Evolutionary conservation across 805 yeast genomes (phyloP), one percentile per base, ranked within the genome.

Genomic region (Candida xiaguanensis): DNA sequence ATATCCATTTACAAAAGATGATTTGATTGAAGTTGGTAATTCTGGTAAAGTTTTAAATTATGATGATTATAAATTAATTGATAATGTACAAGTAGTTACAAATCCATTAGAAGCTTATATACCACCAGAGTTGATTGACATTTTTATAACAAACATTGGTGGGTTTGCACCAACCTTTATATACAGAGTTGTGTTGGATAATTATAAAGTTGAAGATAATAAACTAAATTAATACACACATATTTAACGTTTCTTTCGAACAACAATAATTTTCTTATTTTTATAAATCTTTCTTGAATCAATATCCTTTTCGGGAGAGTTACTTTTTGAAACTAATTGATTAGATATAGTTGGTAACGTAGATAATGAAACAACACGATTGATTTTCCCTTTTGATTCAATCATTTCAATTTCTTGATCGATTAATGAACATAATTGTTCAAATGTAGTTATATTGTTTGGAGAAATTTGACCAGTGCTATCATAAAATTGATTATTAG

Each of bases 81-180:
- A 86, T 42, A 77, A 78, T 45, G 83, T 86, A 34, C 86, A 81
- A 50, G 85, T 88, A 26, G 66, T 68, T 14, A 76, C 93, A 22
- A 93, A 93, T 60, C 96, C 97, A 13, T 66, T 88, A 43, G 84
- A 79, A 48, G 98, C 91, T 58, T 93, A 91, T 56, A 83, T 93
- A 23, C 82, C 89, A 8, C 98, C 99, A 0, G 98, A 91, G 53
- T 80, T 85, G 54, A 85, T 93, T 46, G 97, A 93, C 61, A 88
- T 93, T 44, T 88, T 85, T 60, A 86, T 93, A 52, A 91, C 99
- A 8, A 91, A 93, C 58, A 78, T 90, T 38, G 99, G 98, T 36
- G 98, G 98, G 12, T 89, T 85, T 58, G 86, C 98, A 18, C 98
- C 99, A 34, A 87, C 91, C 52, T 93, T 93, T 65, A 85, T 93